Evolutionary conservation across 202 grass and related monocot genomes (phyloP).

Genomic region (Hordeum pubiflorum): DNA sequence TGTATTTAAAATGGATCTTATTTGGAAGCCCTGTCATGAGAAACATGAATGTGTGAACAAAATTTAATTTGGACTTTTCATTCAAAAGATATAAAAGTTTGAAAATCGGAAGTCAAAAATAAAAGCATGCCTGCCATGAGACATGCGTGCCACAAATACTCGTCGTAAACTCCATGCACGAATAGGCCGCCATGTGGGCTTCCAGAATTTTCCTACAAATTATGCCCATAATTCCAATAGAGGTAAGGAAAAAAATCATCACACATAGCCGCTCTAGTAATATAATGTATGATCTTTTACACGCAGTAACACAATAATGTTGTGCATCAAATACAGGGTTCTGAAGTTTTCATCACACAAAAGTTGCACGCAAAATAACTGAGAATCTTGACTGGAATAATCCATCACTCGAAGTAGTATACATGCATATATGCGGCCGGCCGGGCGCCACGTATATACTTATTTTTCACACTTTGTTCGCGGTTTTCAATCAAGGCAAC

Average conservation of each 20-base stretch:
- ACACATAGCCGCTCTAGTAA: not conserved
- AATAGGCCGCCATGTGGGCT: no score
- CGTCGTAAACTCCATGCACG: no score
- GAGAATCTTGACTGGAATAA: not conserved
- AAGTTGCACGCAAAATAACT: constrained; percentile 2
- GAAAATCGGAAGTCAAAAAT: no score
- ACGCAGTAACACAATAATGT: not conserved
- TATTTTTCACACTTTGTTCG: not conserved
- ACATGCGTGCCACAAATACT: no score
- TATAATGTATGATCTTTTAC: not conserved
- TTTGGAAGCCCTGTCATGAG: no score
- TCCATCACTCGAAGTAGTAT: not conserved
- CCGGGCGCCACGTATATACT: not conserved
- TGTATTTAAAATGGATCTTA: no score
- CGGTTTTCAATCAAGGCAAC: constrained; percentile 28
- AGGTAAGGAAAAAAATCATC: not conserved
- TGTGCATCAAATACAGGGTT: not conserved
- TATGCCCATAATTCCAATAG: not conserved
- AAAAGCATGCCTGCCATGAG: no score
- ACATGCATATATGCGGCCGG: not conserved
- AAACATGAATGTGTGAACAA: no score
- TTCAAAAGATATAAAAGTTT: no score
- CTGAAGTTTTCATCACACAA: not conserved
- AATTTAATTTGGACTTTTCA: no score
- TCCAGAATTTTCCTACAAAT: no score